A percentile compares a stretch with the other conserved stretches of the same genome.
Conservation (phyloP, 2,329 filamentous ascomycete species). For the Ramularia endophylla region DNA sequence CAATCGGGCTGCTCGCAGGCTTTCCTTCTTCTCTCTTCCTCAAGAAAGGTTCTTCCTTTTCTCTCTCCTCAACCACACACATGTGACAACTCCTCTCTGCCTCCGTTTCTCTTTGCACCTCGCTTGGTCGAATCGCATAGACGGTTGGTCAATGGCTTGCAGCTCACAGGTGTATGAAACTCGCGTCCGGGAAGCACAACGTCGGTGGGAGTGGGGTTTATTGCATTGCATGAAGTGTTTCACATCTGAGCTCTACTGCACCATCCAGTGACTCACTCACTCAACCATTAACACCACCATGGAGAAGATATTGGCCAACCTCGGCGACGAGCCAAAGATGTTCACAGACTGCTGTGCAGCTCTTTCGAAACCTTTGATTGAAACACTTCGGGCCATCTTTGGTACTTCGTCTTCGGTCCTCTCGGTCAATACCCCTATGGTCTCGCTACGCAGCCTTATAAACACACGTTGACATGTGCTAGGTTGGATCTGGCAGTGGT, state of each 20-base stretch:
- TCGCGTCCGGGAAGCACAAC: too few species aligned
- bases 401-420: constrained; percentile 16
- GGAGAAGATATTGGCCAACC: constrained; percentile 1
- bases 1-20: too few species aligned
- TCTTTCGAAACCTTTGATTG: constrained; percentile 15
- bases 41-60: too few species aligned
- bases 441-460: too few species aligned
- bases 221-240: constrained; percentile 5
- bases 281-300: background rate
- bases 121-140: too few species aligned
- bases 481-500: constrained; percentile 47
- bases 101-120: too few species aligned
- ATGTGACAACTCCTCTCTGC: too few species aligned
- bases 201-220: background rate
- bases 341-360: constrained; percentile 16
- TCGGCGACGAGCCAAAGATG: constrained; percentile 6
- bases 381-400: constrained; percentile 11
- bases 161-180: too few species aligned
- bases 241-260: background rate
- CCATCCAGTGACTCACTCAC: constrained; percentile 14
- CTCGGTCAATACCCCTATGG: constrained; percentile 12
- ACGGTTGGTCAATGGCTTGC: too few species aligned
- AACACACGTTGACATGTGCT: too few species aligned
- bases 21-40: too few species aligned
- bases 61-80: too few species aligned